These are phyloP conservation scores for Barbatosphaeria neglecta DNA, from an alignment of 495 filamentous ascomycete species.

Conservation along the genomic window DNA sequence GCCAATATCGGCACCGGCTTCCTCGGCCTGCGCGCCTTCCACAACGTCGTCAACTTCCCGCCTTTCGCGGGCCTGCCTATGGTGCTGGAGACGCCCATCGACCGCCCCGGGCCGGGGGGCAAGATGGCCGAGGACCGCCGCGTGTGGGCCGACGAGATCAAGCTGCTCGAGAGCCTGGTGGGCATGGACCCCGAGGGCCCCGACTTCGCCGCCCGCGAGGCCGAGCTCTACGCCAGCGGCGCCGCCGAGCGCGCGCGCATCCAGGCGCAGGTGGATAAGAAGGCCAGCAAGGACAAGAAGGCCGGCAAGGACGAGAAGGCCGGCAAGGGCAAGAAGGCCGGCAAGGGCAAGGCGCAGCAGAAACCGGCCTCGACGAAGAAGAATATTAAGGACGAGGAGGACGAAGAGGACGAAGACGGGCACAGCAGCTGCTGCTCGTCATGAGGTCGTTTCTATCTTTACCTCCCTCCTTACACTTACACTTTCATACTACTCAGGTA, in stretches of 20 bases:
- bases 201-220: conserved; percentile 45
- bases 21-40: conserved; percentile 78
- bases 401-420: conserved; percentile 20
- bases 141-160: conserved; percentile 78
- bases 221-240: conserved; percentile 60
- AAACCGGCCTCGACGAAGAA: conserved; percentile 40
- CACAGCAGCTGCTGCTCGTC: background rate
- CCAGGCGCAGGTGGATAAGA: conserved; percentile 60
- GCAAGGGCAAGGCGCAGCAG: no score
- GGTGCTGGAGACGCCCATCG: conserved; percentile 90
- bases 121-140: conserved; percentile 56
- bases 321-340: conserved; percentile 15
- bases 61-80: conserved; percentile 72
- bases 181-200: conserved; percentile 62
- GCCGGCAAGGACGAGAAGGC: conserved; percentile 31
- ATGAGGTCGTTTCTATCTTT: no score
- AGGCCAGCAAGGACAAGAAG: conserved; percentile 37
- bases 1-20: conserved; percentile 92
- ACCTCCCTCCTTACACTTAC: no score
- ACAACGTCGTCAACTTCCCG: conserved; percentile 77
- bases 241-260: conserved; percentile 57
- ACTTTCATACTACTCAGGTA: no score
- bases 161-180: conserved; percentile 77
- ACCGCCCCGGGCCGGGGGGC: conserved; percentile 43
- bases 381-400: conserved; percentile 18